Conservation (phyloP, 345 rosid species). For the Luvunga scandens region DNA sequence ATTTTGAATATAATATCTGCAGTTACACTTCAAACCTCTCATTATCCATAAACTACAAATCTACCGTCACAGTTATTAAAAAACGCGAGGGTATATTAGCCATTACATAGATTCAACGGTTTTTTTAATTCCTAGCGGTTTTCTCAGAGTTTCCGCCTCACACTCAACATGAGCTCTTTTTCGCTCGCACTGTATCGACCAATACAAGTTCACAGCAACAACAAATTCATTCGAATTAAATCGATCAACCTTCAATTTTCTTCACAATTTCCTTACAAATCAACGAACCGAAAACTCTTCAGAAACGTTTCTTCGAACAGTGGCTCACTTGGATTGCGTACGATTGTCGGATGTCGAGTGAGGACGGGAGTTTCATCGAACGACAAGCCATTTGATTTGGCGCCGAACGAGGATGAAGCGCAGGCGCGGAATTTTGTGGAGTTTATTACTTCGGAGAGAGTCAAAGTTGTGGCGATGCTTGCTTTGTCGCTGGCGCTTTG, state of each 20-base stretch:
- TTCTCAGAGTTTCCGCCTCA: neutral
- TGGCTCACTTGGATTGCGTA: conserved; percentile 10
- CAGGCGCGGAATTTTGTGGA: conserved; percentile 54
- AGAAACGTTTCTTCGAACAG: conserved; percentile 10
- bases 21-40: neutral
- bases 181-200: conserved; percentile 5
- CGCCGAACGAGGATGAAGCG: conserved; percentile 24
- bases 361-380: conserved; percentile 40
- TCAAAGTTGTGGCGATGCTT: conserved; percentile 89
- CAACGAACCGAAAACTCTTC: conserved; percentile 1
- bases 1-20: neutral
- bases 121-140: neutral
- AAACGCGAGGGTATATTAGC: neutral
- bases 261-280: conserved; percentile 10
- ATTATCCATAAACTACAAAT: neutral
- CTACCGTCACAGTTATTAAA: neutral
- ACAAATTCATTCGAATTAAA: neutral
- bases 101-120: neutral
- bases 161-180: conserved; percentile 21
- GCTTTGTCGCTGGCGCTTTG: conserved; percentile 83
- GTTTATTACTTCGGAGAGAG: conserved; percentile 92
- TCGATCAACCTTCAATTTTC: conserved; percentile 1
- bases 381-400: conserved; percentile 39
- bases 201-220: neutral
- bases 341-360: conserved; percentile 27